phyloP scores from a whole-genome alignment of 1,284 basidiomycete genomes.

The Ganoderma multipileum region DNA sequence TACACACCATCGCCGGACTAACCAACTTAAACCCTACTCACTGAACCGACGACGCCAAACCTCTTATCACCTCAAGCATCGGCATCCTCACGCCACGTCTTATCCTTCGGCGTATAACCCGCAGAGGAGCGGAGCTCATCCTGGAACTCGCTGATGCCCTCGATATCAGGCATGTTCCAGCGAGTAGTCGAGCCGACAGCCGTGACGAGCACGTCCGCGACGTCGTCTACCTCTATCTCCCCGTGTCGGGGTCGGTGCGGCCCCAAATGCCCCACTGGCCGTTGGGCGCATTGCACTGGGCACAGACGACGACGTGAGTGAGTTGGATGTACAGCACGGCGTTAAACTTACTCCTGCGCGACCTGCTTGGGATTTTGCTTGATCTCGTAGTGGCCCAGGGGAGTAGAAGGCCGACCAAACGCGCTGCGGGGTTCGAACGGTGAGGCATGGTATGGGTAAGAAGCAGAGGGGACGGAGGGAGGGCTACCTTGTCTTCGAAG shows the following conservation, averaged over 20 bases:
- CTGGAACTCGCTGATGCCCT: constrained; percentile 56
- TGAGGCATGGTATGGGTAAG: no score
- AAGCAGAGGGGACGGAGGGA: background rate
- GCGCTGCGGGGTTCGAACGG: no score
- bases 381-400: constrained; percentile 63
- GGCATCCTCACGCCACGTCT: no score
- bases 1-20: no score
- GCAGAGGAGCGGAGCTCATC: constrained; percentile 51
- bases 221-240: constrained; percentile 57
- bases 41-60: no score
- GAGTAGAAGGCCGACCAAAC: constrained; percentile 59
- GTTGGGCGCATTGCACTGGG: constrained; percentile 54
- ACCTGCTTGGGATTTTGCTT: constrained; percentile 56
- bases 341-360: constrained; percentile 62
- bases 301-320: constrained; percentile 56
- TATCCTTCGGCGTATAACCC: no score
- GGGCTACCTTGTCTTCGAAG: constrained; percentile 56
- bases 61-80: no score
- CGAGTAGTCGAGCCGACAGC: constrained; percentile 56
- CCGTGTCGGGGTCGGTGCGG: constrained; percentile 37
- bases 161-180: constrained; percentile 67
- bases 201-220: constrained; percentile 58
- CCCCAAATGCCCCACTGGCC: constrained; percentile 61
- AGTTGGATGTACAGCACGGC: constrained; percentile 60
- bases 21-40: no score